Base-by-base conservation (phyloP, 2,329 filamentous ascomycete species). In the Diaporthe ilicicola region DNA sequence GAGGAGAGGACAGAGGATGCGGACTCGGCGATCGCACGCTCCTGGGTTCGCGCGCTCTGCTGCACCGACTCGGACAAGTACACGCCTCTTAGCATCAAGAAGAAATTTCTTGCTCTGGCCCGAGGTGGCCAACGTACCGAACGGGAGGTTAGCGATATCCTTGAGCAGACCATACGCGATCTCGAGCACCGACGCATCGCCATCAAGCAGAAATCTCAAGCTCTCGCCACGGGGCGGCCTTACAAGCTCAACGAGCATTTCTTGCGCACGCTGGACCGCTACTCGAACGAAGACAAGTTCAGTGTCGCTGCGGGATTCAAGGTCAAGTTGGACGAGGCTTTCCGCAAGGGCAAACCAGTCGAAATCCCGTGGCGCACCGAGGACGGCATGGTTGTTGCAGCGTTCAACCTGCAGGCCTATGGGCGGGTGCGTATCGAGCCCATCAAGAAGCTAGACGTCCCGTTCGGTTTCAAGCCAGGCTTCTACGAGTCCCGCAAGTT, bases 401-500 rank as follows among this genome's bases (percentile, higher is more conserved):
- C 92, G 69, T 85, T 90, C 50, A 93, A 93, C 75, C 79, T 95
- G 68, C 87, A 91, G 72, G 88, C 89, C 0, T 79, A 86, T 62
- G 87, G 88, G 4, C 85, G 87, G 50, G 82, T 94, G 51, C 82
- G 78, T 19, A 77, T 93, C 8, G 81, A 85, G 4, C 83, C 88
- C 0, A 77, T 85, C 1, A 83, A 91, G 50, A 85, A 92, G 6
- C 89, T 89, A 1, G 76, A 86, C 62, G 89, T 93, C 37, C 90
- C 90, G 2, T 91, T 92, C 77, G 92, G 93, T 1, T 92, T 94
- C 76, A 87, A 89, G 67, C 91, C 91, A 9, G 89, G 89, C 19
- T 90, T 92, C 74, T 94, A 94, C 79, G 89, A 93, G 76, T 91
- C 90, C 27, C 86, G 91, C 69, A 89, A 89, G 70, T 90, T 91